A percentile compares a stretch with the other conserved stretches of the same genome.
These are phyloP conservation scores for Beauveria rudraprayagi DNA, from an alignment of 2,329 filamentous ascomycete species.

Conservation along the genomic window DNA sequence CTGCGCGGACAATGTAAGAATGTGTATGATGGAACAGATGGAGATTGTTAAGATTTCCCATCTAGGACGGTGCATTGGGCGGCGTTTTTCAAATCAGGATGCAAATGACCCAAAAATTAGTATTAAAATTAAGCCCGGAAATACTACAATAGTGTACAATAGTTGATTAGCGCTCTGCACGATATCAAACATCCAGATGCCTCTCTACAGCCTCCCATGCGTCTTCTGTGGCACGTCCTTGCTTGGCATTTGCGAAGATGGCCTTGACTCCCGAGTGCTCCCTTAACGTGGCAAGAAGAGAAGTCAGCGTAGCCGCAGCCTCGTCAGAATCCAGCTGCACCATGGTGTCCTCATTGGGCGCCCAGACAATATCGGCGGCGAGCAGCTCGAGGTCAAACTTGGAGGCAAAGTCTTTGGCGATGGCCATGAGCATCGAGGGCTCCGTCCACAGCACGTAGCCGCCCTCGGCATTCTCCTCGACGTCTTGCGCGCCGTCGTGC, in stretches of 20 bases:
- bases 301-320: constrained; percentile 47
- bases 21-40: not conserved
- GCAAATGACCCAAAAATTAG: not conserved
- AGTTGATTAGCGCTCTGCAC: not conserved
- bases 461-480: constrained; percentile 60
- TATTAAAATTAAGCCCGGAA: not conserved
- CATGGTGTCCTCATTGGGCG: constrained; percentile 71
- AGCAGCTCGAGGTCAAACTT: constrained; percentile 59
- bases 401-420: constrained; percentile 45
- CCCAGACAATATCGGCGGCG: constrained; percentile 76
- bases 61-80: constrained; percentile 1
- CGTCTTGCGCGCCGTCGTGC: constrained; percentile 64
- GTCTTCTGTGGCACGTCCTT: constrained; percentile 43
- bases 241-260: constrained; percentile 63
- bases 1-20: not conserved
- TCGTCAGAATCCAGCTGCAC: constrained; percentile 52
- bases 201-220: constrained; percentile 46
- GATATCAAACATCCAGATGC: constrained; percentile 41
- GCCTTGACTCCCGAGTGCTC: constrained; percentile 69
- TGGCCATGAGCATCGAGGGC: constrained; percentile 24
- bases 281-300: constrained; percentile 51
- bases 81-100: constrained; percentile 1
- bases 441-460: constrained; percentile 53
- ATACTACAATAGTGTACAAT: constrained; percentile 7
- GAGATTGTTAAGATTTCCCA: not conserved